phyloP scores from a whole-genome alignment of 2,329 filamentous ascomycete species.

The Penicillium sp. region DNA sequence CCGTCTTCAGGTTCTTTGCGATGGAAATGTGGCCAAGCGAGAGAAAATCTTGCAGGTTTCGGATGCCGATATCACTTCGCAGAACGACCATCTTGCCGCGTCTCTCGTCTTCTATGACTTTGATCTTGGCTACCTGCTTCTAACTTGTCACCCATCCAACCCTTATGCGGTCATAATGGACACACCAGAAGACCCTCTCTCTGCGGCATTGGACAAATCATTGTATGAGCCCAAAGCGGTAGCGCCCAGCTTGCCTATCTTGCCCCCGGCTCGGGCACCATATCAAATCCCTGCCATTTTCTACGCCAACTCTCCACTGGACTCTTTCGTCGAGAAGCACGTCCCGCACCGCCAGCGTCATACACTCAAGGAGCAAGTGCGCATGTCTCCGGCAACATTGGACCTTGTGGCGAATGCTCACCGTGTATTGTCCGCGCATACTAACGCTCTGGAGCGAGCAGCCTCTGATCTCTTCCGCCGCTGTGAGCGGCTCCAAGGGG shows the following conservation, averaged over 20 bases:
- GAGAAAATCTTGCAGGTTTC: conserved; percentile 47
- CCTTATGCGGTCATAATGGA: conserved; percentile 53
- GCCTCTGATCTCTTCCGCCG: conserved; percentile 52
- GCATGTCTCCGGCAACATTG: conserved; percentile 48
- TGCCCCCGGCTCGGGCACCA: conserved; percentile 39
- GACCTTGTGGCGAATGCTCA: conserved; percentile 49
- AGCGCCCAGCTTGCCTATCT: conserved; percentile 22
- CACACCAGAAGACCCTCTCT: conserved; percentile 39
- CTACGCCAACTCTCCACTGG: conserved; percentile 39
- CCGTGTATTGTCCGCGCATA: conserved; percentile 46
- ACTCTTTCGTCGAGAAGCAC: conserved; percentile 42
- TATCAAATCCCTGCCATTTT: conserved; percentile 44
- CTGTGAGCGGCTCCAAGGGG: conserved; percentile 48
- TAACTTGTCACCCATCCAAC: conserved; percentile 48
- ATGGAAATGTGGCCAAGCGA: conserved; percentile 48
- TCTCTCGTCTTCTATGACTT: conserved; percentile 55
- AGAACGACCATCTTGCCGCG: conserved; percentile 42
- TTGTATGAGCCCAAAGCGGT: conserved; percentile 26
- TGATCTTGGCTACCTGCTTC: conserved; percentile 56
- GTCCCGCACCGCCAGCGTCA: conserved; percentile 43
- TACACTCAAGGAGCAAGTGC: conserved; percentile 45
- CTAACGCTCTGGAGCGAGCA: conserved; percentile 45
- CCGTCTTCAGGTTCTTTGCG: conserved; percentile 54
- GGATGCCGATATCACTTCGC: conserved; percentile 26
- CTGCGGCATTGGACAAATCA: conserved; percentile 27